Conservation (phyloP, 768 basidiomycete species). For the Kwoniella sp. region DNA sequence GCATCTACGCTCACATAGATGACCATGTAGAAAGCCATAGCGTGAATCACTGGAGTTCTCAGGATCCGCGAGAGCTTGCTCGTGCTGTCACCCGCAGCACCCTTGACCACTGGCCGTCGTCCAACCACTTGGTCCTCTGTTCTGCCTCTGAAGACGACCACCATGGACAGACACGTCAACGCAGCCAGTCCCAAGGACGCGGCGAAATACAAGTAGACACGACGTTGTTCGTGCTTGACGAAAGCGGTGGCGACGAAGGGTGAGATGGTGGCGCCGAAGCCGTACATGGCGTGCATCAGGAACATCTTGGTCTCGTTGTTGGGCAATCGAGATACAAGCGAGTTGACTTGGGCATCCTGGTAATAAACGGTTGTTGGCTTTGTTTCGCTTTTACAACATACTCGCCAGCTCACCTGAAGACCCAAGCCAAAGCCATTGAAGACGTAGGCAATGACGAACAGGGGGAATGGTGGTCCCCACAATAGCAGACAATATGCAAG, state of each 20-base stretch:
- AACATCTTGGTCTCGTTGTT: slow-evolving; percentile 52
- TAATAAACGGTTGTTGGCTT: background rate
- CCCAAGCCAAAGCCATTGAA: slow-evolving; percentile 56
- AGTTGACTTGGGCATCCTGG: slow-evolving; percentile 57
- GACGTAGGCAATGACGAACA: slow-evolving; percentile 53
- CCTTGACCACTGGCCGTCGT: slow-evolving; percentile 1
- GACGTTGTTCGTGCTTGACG: slow-evolving; percentile 30
- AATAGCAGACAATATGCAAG: slow-evolving; percentile 50
- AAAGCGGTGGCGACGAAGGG: slow-evolving; percentile 82
- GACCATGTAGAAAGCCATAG: slow-evolving; percentile 46
- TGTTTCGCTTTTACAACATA: background rate
- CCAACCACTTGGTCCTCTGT: slow-evolving; percentile 62
- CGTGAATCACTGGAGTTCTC: slow-evolving; percentile 34
- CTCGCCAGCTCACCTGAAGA: slow-evolving; percentile 51
- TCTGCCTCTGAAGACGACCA: slow-evolving; percentile 63
- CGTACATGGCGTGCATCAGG: slow-evolving; percentile 41
- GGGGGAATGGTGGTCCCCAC: slow-evolving; percentile 55
- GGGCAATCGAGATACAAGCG: slow-evolving; percentile 53
- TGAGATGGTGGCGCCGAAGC: slow-evolving; percentile 57
- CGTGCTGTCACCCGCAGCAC: slow-evolving; percentile 13
- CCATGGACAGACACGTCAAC: slow-evolving; percentile 57
- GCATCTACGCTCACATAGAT: slow-evolving; percentile 51
- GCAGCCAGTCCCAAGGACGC: slow-evolving; percentile 65
- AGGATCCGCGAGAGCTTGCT: slow-evolving; percentile 45
- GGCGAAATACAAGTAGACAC: slow-evolving; percentile 62